Base-by-base conservation (phyloP, 495 filamentous ascomycete species). In the Xylaria grammica region DNA sequence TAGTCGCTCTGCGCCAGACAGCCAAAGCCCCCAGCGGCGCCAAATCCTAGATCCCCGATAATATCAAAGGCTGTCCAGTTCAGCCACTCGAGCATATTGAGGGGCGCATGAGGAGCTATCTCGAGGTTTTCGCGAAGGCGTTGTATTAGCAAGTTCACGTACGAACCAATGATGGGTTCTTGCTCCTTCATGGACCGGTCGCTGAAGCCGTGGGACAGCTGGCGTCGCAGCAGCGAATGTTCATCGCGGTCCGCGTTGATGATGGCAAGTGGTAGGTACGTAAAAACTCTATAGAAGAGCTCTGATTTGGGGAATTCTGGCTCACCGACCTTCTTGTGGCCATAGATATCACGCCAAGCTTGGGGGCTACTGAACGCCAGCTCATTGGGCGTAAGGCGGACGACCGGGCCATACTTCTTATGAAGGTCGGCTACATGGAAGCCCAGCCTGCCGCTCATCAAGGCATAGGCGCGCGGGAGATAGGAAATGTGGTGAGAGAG, bases 1-100 rank as follows among this genome's bases (percentile, higher is more conserved):
- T 79, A 76, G 3, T 75, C 66, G 2, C 67, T 65, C 2, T 68
- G 74, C 22, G 81, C 70, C 7, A 86, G 68, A 45, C 82, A 81
- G 30, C 72, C 74, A 62, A 87, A 87, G 7, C 74, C 73, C 40
- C 83, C 82, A 6, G 78, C 71, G 50, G 84, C 78, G 11, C 81
- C 82, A 63, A 85, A 83, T 19, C 76, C 74, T 6, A 86, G 69
- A 49, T 87, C 84, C 74, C 83, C 83, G 44, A 82, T 82, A 8
- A 84, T 70, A 38, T 85, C 84, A 48, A 86, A 86, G 1, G 82
- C 81, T 0, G 76, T 79, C 63, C 70, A 84, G 44, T 81, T 84
- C 26, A 78, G 76, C 84, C 82, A 84, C 42, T 75, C 67, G 0
- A 65, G 66, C 29, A 85, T 73, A 59, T 79, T 72, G 0, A 82